Conservation (phyloP, 768 basidiomycete species). For the Gloeophyllum trabeum region DNA sequence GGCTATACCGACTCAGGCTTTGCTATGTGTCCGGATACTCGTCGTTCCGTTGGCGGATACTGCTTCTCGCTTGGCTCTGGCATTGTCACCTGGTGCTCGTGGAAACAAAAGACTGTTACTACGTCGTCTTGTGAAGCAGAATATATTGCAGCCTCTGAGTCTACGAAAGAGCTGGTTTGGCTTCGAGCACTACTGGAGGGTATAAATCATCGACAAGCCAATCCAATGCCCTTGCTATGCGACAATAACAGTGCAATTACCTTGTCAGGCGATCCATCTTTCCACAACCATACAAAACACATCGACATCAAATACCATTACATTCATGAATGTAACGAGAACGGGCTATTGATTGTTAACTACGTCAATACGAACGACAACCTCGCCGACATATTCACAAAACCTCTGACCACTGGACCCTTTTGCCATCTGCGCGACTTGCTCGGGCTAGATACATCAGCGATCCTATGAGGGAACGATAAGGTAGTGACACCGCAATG, state of each 20-base stretch:
- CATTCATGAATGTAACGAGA: conserved; percentile 11
- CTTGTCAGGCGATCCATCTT: conserved; percentile 8
- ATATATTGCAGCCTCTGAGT: not conserved
- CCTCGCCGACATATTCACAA: conserved; percentile 14
- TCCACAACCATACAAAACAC: conserved; percentile 16
- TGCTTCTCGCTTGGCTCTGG: conserved; percentile 10
- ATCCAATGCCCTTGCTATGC: not conserved
- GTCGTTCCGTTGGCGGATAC: conserved; percentile 14
- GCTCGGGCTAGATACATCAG: conserved; percentile 19
- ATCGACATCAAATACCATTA: conserved; percentile 17
- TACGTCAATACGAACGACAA: conserved; percentile 14
- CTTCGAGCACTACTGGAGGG: not conserved
- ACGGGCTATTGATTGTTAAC: conserved; percentile 8
- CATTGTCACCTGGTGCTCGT: conserved; percentile 13
- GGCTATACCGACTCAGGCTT: conserved; percentile 14
- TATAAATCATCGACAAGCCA: not conserved
- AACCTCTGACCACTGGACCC: conserved; percentile 14
- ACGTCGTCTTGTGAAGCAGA: not conserved
- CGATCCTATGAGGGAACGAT: conserved; percentile 10
- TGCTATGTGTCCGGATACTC: conserved; percentile 8
- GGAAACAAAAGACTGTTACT: conserved; percentile 11
- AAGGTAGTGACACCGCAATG: not conserved
- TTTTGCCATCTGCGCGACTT: conserved; percentile 20
- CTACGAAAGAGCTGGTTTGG: not conserved
- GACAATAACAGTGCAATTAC: conserved; percentile 10